Evolutionary conservation across 345 rosid genomes (phyloP).

Genomic region (Citrus mangshanensis): DNA sequence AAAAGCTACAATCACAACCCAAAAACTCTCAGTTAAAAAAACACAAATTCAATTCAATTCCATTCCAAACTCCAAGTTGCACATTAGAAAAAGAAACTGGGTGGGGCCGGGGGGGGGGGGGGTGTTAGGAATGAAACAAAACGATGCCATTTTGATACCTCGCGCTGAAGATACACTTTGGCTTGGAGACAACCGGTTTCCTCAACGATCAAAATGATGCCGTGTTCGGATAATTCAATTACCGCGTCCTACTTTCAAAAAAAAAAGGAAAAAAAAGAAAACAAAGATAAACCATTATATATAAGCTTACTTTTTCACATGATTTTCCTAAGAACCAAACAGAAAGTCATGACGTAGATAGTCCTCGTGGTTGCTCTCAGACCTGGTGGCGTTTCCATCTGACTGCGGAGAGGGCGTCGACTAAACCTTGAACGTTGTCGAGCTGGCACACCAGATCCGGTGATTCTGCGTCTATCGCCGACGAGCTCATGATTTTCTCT

Average conservation of each 20-base stretch:
- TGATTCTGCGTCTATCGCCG: conserved; percentile 52
- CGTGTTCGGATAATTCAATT: conserved; percentile 81
- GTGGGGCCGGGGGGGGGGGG: no score
- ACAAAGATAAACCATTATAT: no score
- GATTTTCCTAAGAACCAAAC: neutral
- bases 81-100: no score
- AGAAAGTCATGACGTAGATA: conserved; percentile 26
- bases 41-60: no score
- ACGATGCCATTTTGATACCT: conserved; percentile 35
- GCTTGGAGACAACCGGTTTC: conserved; percentile 93
- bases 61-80: no score
- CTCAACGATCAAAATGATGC: conserved; percentile 75
- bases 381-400: conserved; percentile 88
- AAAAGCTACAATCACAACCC: conserved; percentile 49
- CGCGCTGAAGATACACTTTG: conserved; percentile 88
- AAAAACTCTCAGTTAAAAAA: no score
- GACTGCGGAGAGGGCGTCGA: conserved; percentile 85
- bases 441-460: conserved; percentile 75
- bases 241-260: conserved; percentile 61
- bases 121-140: no score
- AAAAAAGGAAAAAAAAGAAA: no score
- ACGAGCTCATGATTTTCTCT: conserved; percentile 51
- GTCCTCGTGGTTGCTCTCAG: no score
- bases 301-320: no score
- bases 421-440: conserved; percentile 85